Percentiles rank a stretch among this genome's conserved stretches.
phyloP scores from a whole-genome alignment of 345 rosid species.

The Isatis tinctoria region DNA sequence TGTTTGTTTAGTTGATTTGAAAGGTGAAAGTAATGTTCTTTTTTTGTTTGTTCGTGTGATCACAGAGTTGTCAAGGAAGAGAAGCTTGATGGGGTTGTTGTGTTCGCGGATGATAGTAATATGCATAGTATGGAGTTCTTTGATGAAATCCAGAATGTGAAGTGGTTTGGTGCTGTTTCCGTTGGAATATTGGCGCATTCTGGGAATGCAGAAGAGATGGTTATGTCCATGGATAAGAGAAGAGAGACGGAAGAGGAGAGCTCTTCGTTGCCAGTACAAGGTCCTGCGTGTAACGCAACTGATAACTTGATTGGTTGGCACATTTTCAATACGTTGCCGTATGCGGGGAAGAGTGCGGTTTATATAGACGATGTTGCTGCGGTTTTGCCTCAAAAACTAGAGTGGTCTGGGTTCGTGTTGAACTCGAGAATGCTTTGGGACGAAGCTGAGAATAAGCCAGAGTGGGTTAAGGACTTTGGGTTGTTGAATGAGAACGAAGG shows the following conservation, averaged over 20 bases:
- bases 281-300: conserved; percentile 89
- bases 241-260: conserved; percentile 32
- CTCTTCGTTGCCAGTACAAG: conserved; percentile 68
- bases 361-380: conserved; percentile 75
- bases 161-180: conserved; percentile 87
- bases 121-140: conserved; percentile 97
- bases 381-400: conserved; percentile 80
- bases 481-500: conserved; percentile 38
- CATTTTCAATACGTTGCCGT: conserved; percentile 63
- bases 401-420: conserved; percentile 97
- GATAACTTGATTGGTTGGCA: conserved; percentile 83
- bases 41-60: not conserved
- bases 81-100: conserved; percentile 91
- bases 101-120: conserved; percentile 96
- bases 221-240: conserved; percentile 24
- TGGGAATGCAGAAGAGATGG: conserved; percentile 45
- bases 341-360: conserved; percentile 54
- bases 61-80: conserved; percentile 79
- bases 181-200: conserved; percentile 78
- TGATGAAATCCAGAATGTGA: conserved; percentile 86
- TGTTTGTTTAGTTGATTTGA: not conserved
- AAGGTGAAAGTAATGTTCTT: not conserved
- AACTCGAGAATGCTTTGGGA: conserved; percentile 90
- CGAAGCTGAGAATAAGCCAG: conserved; percentile 59
- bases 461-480: conserved; percentile 76